phyloP scores from a whole-genome alignment of 192 early-diverging fungal genomes.

The Neocallimastix lanati region DNA sequence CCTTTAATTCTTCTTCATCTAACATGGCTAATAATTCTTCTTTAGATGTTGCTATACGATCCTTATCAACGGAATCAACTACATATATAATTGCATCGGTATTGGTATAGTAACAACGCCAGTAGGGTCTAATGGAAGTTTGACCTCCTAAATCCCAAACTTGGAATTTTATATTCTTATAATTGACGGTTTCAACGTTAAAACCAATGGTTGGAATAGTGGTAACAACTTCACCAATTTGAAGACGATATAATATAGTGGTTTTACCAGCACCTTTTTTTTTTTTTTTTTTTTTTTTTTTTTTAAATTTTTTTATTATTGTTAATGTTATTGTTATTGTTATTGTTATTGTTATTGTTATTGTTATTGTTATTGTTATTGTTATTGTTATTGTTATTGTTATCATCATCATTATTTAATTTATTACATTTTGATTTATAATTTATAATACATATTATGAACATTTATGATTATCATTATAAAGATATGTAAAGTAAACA shows the following conservation, averaged over 20 bases:
- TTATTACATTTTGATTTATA: too few relatives aligned
- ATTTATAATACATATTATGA: too few relatives aligned
- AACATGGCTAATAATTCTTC: conserved; percentile 88
- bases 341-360: too few relatives aligned
- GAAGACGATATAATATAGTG: conserved; percentile 86
- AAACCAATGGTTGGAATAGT: conserved; percentile 83
- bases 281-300: too few relatives aligned
- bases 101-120: conserved; percentile 98
- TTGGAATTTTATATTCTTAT: conserved; percentile 95
- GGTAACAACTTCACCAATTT: conserved; percentile 91
- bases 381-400: too few relatives aligned
- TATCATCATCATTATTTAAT: too few relatives aligned
- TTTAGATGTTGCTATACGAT: conserved; percentile 66
- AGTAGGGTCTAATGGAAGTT: conserved; percentile 79
- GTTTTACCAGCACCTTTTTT: conserved; percentile 67
- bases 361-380: too few relatives aligned
- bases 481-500: too few relatives aligned
- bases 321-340: too few relatives aligned
- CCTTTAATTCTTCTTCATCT: conserved; percentile 82
- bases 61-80: conserved; percentile 80
- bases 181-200: conserved; percentile 8
- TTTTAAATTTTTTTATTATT: too few relatives aligned
- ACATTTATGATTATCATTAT: too few relatives aligned
- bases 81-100: conserved; percentile 98
- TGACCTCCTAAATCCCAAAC: conserved; percentile 94